A percentile compares a stretch with the other conserved stretches of the same genome.
Evolutionary conservation across 2,329 filamentous ascomycete species (phyloP).

Genomic region (Monosporascus sp.): DNA sequence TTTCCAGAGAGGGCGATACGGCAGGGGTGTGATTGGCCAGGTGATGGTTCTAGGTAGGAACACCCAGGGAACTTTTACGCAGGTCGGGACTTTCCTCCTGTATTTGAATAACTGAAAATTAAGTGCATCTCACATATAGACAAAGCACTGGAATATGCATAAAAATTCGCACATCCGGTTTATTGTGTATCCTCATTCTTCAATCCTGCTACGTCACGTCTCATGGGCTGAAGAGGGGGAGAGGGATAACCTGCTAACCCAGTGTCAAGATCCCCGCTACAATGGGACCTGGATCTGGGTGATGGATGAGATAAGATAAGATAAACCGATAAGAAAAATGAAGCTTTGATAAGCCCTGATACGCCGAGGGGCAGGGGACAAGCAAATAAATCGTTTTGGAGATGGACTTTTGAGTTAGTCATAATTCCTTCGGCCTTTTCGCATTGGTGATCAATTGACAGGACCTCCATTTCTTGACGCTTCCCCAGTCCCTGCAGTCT

Average conservation of each 20-base stretch:
- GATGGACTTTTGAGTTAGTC: neutral
- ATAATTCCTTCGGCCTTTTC: neutral
- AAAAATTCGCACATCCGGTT: neutral
- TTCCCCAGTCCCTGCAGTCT: neutral
- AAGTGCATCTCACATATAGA: neutral
- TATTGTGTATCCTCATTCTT: too few relatives aligned
- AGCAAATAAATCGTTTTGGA: constrained; percentile 5
- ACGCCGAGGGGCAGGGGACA: neutral
- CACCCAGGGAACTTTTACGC: neutral
- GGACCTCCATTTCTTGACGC: neutral
- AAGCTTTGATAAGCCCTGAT: neutral
- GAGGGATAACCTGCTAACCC: too few relatives aligned
- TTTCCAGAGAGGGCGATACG: constrained; percentile 7
- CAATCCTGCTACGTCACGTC: too few relatives aligned
- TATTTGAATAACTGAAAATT: neutral
- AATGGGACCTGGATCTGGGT: neutral
- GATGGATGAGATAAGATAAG: constrained; percentile 1
- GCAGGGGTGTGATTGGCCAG: neutral
- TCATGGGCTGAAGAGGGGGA: too few relatives aligned
- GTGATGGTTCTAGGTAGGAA: neutral
- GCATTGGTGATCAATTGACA: neutral
- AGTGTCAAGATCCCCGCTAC: too few relatives aligned
- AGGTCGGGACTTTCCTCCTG: neutral
- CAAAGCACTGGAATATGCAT: neutral
- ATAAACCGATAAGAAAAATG: neutral